Evolutionary conservation across 768 basidiomycete genomes (phyloP), one percentile per base, ranked within the genome.

Genomic region (Ramaria rubella): DNA sequence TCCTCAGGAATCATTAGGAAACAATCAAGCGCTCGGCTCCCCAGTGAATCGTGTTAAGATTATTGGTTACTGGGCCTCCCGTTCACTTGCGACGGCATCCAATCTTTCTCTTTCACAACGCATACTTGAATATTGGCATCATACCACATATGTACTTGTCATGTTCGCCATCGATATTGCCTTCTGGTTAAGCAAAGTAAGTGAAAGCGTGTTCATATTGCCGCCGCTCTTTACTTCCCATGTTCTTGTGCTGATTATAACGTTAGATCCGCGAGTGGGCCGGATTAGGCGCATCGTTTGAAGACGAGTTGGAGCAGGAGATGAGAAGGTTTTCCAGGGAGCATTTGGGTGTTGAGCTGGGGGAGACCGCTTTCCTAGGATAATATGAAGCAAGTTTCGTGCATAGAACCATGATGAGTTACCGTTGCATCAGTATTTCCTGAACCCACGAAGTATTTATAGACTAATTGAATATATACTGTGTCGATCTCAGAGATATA

Each of bases 31-130:
- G 2, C 81, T 94, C 34, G 87, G 89, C 14, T 88, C 88, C 2
- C 92, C 92, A 0, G 87, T 92, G 0, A 94, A 94, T 65, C 81
- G 92, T 19, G 85, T 96, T 71, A 93, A 91, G 68, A 87, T 94
- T 53, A 90, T 87, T 0, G 92, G 88, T 0, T 81, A 80, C 66
- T 90, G 83, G 81, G 93, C 90, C 26, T 85, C 89, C 4, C 75
- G 77, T 23, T 85, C 87, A 4, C 75, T 87, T 5, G 70, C 76
- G 9, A 70, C 72, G n/a, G 70, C 61, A 1, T 60, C 59, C 17
- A 62, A 75, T 58, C 73, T 82, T 30, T 60, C 74, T 15, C 57
- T 80, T 45, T 50, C 62, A 3, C 68, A 73, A 43, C 76, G 80
- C 4, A 34, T 80, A 1, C 67, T 66, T 38, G 85, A 85, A 64